Conservation (phyloP, 2,329 filamentous ascomycete genomes). For the Penicillium hordei region DNA sequence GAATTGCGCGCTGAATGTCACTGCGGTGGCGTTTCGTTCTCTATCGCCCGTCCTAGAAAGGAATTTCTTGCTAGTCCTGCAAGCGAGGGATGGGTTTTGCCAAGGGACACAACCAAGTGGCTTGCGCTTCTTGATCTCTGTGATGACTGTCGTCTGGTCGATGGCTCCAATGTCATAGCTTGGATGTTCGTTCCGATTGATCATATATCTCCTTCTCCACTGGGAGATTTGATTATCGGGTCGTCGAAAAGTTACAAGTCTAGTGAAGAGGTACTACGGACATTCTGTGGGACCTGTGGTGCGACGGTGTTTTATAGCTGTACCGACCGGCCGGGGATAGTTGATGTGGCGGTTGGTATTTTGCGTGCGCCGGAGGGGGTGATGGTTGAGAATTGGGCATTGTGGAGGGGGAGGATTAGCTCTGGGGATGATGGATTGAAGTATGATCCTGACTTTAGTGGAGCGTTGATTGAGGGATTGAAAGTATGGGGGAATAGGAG, state of each 20-base stretch:
- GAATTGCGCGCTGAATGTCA: constrained; percentile 44
- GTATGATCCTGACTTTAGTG: constrained; percentile 24
- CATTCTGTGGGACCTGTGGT: constrained; percentile 49
- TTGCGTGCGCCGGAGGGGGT: constrained; percentile 41
- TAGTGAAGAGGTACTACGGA: constrained; percentile 37
- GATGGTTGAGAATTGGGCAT: constrained; percentile 45
- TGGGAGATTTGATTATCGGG: constrained; percentile 31
- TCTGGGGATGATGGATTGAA: constrained; percentile 18
- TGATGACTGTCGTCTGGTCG: constrained; percentile 43
- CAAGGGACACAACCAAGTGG: constrained; percentile 25
- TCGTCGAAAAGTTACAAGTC: constrained; percentile 43
- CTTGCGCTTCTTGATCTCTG: constrained; percentile 28
- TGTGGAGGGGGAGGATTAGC: constrained; percentile 41
- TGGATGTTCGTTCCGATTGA: constrained; percentile 45
- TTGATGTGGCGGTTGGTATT: constrained; percentile 47
- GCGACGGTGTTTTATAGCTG: constrained; percentile 45
- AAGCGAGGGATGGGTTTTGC: constrained; percentile 18
- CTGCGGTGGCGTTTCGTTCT: constrained; percentile 47
- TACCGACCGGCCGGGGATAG: constrained; percentile 35
- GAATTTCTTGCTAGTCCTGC: constrained; percentile 31
- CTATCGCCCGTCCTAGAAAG: constrained; percentile 38
- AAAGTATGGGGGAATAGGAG: constrained; percentile 21
- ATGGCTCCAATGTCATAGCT: constrained; percentile 40
- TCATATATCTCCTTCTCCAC: constrained; percentile 35
- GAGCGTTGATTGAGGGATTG: constrained; percentile 20